These are phyloP conservation scores for Chaetomium globosum DNA, from an alignment of 2,329 filamentous ascomycete species.

Conservation along the genomic window DNA sequence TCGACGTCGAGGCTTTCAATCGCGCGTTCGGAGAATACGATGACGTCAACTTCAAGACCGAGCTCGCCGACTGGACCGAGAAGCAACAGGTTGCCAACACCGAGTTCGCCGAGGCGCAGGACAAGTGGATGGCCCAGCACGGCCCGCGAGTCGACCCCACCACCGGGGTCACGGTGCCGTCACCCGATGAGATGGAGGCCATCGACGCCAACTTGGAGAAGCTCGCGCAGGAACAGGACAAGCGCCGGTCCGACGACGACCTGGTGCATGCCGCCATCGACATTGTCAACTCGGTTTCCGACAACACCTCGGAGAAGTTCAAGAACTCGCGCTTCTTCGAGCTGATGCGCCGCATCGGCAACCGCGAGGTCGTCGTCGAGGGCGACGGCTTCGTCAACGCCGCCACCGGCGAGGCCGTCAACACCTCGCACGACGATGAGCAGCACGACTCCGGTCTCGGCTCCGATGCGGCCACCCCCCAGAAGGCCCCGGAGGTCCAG, in stretches of 20 bases:
- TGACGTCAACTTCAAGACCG: conserved; percentile 29
- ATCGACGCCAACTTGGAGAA: conserved; percentile 37
- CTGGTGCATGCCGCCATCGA: conserved; percentile 72
- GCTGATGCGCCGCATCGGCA: conserved; percentile 74
- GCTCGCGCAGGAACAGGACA: conserved; percentile 40
- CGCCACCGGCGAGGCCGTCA: conserved; percentile 35
- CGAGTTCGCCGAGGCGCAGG: conserved; percentile 33
- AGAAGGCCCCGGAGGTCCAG: conserved; percentile 2
- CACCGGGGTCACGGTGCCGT: conserved; percentile 21
- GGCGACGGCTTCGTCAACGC: conserved; percentile 51
- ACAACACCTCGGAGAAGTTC: conserved; percentile 74
- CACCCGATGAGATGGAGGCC: conserved; percentile 31
- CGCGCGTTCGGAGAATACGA: conserved; percentile 40
- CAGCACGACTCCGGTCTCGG: not conserved
- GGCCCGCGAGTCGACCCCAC: conserved; percentile 34
- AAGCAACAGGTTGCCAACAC: conserved; percentile 23
- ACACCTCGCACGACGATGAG: conserved; percentile 14
- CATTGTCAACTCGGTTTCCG: conserved; percentile 67
- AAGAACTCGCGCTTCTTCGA: conserved; percentile 74
- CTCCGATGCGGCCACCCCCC: not conserved
- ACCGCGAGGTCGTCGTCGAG: conserved; percentile 71
- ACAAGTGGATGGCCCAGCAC: conserved; percentile 42
- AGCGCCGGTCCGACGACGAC: conserved; percentile 61
- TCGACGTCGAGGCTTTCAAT: conserved; percentile 37
- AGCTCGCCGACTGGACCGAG: conserved; percentile 31